Evolutionary conservation across 257 asterid species (phyloP).

Genomic region (Gardenia jasminoides): DNA sequence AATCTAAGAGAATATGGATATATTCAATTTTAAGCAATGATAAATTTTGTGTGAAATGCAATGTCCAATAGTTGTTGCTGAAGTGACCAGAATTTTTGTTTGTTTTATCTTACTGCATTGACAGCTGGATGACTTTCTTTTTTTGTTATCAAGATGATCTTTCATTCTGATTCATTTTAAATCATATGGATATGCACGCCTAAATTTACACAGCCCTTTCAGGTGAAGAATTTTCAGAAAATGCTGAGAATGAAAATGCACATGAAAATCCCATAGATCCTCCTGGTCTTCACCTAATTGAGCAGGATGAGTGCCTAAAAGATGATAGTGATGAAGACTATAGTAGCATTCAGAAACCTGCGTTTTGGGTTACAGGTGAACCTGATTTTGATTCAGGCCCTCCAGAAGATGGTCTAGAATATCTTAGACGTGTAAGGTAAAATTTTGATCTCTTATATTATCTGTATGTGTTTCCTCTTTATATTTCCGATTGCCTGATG

Average conservation of each 20-base stretch:
- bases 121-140: neutral
- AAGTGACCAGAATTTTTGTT: neutral
- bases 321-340: constrained; percentile 83
- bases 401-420: constrained; percentile 92
- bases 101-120: neutral
- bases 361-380: constrained; percentile 73
- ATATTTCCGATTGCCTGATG: neutral
- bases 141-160: neutral
- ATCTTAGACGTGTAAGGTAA: constrained; percentile 96
- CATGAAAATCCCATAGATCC: constrained; percentile 28
- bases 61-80: neutral
- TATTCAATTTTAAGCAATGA: constrained; percentile 7
- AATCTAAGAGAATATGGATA: neutral
- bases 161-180: neutral
- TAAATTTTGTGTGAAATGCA: constrained; percentile 1
- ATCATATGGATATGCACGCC: constrained; percentile 8
- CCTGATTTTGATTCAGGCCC: constrained; percentile 97
- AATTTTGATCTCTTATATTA: constrained; percentile 17
- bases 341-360: constrained; percentile 74
- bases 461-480: neutral
- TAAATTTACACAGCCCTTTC: constrained; percentile 24
- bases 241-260: constrained; percentile 31
- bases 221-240: constrained; percentile 40
- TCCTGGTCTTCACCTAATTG: constrained; percentile 27
- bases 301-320: constrained; percentile 45